Base-by-base conservation (phyloP, 345 rosid genomes). In the Ceriops zippeliana region DNA sequence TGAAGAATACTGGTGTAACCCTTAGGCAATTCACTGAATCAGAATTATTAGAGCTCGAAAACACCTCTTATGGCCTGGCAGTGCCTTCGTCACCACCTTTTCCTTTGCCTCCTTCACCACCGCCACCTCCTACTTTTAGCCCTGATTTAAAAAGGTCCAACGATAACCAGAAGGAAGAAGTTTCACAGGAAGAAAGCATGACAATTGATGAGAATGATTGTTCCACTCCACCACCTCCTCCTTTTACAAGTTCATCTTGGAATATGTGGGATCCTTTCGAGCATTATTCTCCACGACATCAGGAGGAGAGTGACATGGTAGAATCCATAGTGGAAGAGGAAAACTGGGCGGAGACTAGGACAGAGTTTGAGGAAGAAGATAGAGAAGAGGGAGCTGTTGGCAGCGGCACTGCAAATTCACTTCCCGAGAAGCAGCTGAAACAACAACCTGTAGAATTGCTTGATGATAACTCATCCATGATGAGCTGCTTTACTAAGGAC, bases 21-120 rank as follows among this genome's bases (percentile, higher is more conserved):
- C 97, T 93, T 64, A 78, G 89, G 81, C 97, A 93, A 62, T 87
- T 93, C 85, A 89, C 98, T 0, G 98, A 93, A 76, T 89, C 97
- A 7, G 96, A 91, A 69, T 65, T 85, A 1, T 79, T 93, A 79
- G 90, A 89, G 74, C 78, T 86, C 28, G 98, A 87, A 62, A 78
- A 74, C 78, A 75, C 80, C 68, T 78, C 78, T 42, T 81, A 73
- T 72, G 75, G 75, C 24, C 65, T 37, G 20, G 62, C 62, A 66
- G 68, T 76, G 68, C 78, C 74, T 56, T 72, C 79, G 16, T 76
- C 85, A 11, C 80, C 92, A 47, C 89, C 91, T 66, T 80, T 83
- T 52, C 80, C 88, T 0, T 79, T 85, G 46, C 86, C 90, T 73
- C 90, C 91, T 53, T 75, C 84, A 7, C 91, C 89, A 37, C 97